A percentile compares a stretch with the other conserved stretches of the same genome.
Evolutionary conservation across 2,329 filamentous ascomycete genomes (phyloP).

Genomic region (Penicillium italicum): DNA sequence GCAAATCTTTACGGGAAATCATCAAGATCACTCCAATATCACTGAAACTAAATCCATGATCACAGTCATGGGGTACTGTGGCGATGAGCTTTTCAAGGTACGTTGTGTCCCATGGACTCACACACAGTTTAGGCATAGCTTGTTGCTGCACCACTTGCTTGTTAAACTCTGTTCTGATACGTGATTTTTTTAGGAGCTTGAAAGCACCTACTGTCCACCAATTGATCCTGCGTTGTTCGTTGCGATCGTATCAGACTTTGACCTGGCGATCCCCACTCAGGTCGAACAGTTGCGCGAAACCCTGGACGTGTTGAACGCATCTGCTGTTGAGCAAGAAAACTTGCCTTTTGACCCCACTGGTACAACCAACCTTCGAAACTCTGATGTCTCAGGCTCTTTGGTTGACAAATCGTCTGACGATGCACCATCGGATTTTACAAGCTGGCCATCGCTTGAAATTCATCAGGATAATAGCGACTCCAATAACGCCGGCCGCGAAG

Average conservation of each 20-base stretch:
- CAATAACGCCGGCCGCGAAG: conserved; percentile 16
- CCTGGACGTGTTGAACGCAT: conserved; percentile 63
- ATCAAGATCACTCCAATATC: background rate
- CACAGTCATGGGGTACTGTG: background rate
- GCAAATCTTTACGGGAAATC: background rate
- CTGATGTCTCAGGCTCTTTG: conserved; percentile 24
- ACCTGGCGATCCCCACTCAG: conserved; percentile 54
- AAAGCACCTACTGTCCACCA: conserved; percentile 70
- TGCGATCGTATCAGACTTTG: conserved; percentile 71
- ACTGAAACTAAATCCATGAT: background rate
- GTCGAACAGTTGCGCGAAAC: conserved; percentile 55
- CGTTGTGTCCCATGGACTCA: background rate
- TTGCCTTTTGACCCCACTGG: conserved; percentile 73
- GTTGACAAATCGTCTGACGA: conserved; percentile 6
- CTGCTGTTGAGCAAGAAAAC: conserved; percentile 66
- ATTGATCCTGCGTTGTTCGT: conserved; percentile 75
- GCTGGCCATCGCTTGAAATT: conserved; percentile 7
- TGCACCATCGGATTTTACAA: background rate
- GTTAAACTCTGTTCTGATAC: background rate
- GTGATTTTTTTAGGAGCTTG: conserved; percentile 31
- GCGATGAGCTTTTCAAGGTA: conserved; percentile 1
- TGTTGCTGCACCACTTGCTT: background rate
- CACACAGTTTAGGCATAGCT: background rate
- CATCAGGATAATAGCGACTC: conserved; percentile 21
- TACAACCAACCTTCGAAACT: conserved; percentile 49